Percentiles rank a stretch among this genome's conserved stretches.
Conservation (phyloP, 2,329 filamentous ascomycete species). For the Aureobasidium subglaciale region DNA sequence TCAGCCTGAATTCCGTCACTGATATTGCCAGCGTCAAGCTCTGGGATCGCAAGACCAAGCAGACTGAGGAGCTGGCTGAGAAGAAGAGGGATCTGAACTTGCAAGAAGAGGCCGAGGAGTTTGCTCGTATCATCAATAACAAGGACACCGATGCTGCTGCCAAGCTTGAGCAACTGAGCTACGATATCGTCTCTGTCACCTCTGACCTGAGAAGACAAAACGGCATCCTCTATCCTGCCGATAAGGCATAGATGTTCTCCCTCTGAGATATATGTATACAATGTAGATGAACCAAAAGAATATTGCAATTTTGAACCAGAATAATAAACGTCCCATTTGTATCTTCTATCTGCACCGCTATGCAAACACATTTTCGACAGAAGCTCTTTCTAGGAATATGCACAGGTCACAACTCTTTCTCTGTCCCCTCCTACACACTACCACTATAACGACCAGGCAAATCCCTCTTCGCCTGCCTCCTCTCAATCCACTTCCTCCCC, state of each 20-base stretch:
- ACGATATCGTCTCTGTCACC: conserved; percentile 36
- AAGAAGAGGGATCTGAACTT: conserved; percentile 38
- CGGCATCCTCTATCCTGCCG: conserved; percentile 31
- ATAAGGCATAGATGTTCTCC: conserved; percentile 7
- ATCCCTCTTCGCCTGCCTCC: conserved; percentile 32
- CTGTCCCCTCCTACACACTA: conserved; percentile 1
- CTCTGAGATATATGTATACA: not conserved
- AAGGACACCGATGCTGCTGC: conserved; percentile 32
- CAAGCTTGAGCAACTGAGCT: conserved; percentile 36
- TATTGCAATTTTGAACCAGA: not conserved
- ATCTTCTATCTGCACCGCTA: not conserved
- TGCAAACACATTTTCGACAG: not conserved
- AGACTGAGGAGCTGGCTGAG: conserved; percentile 33
- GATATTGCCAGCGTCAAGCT: conserved; percentile 38
- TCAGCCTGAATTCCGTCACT: conserved; percentile 38
- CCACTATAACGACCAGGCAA: conserved; percentile 10
- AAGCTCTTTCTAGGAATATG: not conserved
- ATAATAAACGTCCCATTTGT: not conserved
- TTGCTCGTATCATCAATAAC: conserved; percentile 37
- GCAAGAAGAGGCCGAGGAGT: conserved; percentile 41
- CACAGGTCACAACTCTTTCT: not conserved
- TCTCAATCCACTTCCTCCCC: conserved; percentile 65
- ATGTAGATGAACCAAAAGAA: not conserved
- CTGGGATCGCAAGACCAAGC: conserved; percentile 38
- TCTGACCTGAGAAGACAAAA: conserved; percentile 39